These are phyloP conservation scores for Botrytis medusae DNA, from an alignment of 2,329 filamentous ascomycete species.

Conservation along the genomic window DNA sequence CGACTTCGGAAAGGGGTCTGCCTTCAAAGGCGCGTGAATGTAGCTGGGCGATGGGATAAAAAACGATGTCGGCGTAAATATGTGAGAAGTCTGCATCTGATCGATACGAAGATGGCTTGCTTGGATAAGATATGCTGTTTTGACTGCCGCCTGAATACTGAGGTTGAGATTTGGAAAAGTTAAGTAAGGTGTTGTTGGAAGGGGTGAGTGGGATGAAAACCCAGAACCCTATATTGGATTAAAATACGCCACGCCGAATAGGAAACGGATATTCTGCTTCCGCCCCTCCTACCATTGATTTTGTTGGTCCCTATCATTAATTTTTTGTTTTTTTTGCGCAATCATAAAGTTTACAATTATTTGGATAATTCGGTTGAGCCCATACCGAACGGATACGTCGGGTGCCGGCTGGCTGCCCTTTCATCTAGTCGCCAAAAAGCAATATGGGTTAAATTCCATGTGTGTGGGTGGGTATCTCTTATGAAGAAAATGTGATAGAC, in stretches of 20 bases:
- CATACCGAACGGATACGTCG: slow-evolving; percentile 20
- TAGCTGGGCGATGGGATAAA: background rate
- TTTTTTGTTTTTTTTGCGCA: background rate
- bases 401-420: slow-evolving; percentile 4
- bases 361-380: slow-evolving; percentile 15
- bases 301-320: background rate
- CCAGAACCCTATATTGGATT: slow-evolving; percentile 4
- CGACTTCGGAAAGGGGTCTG: slow-evolving; percentile 18
- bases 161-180: background rate
- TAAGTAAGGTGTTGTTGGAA: background rate
- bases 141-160: slow-evolving; percentile 5
- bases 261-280: background rate
- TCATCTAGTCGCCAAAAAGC: slow-evolving; percentile 5
- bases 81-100: background rate
- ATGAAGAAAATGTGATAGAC: slow-evolving; percentile 24
- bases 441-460: slow-evolving; percentile 13
- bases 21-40: slow-evolving; percentile 8
- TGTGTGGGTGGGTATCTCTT: slow-evolving; percentile 10
- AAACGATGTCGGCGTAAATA: background rate
- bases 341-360: background rate
- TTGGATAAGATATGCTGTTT: slow-evolving; percentile 9
- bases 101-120: slow-evolving; percentile 17
- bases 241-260: background rate
- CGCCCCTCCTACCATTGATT: too few species aligned
- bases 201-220: background rate